Evolutionary conservation across 805 yeast genomes (phyloP).

Genomic region (Candida taoyuanica): DNA sequence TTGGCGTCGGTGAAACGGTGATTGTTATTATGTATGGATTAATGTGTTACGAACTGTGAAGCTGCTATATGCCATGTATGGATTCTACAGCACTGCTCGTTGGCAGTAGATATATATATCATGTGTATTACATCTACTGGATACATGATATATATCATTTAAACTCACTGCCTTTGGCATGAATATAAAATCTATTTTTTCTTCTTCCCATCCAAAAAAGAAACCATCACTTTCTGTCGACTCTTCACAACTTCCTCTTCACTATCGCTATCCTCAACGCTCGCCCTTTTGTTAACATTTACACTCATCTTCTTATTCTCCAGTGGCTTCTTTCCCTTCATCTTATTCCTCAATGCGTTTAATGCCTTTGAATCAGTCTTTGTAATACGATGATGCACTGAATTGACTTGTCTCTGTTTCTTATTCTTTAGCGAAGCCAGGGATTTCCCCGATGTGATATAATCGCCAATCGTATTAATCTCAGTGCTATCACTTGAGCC

Average conservation of each 20-base stretch:
- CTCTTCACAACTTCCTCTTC: constrained; percentile 22
- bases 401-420: constrained; percentile 9
- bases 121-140: too few relatives aligned
- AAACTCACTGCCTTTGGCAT: too few relatives aligned
- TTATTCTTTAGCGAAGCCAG: constrained; percentile 15
- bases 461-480: constrained; percentile 26
- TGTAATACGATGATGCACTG: constrained; percentile 1
- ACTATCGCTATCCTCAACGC: constrained; percentile 20
- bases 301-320: too few relatives aligned
- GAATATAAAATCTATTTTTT: constrained; percentile 20
- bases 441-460: constrained; percentile 22
- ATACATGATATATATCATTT: too few relatives aligned
- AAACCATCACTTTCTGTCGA: constrained; percentile 19
- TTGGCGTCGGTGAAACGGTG: constrained; percentile 3
- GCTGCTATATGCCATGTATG: too few relatives aligned
- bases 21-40: too few relatives aligned
- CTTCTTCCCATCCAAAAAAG: constrained; percentile 21
- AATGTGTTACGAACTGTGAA: too few relatives aligned
- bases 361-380: constrained; percentile 22
- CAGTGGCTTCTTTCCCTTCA: too few relatives aligned
- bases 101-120: too few relatives aligned
- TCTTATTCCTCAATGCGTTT: constrained; percentile 22
- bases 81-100: too few relatives aligned
- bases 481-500: not conserved
- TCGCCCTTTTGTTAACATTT: too few relatives aligned